These are phyloP conservation scores for Peziza echinospora DNA, from an alignment of 495 filamentous ascomycete genomes.

Conservation along the genomic window DNA sequence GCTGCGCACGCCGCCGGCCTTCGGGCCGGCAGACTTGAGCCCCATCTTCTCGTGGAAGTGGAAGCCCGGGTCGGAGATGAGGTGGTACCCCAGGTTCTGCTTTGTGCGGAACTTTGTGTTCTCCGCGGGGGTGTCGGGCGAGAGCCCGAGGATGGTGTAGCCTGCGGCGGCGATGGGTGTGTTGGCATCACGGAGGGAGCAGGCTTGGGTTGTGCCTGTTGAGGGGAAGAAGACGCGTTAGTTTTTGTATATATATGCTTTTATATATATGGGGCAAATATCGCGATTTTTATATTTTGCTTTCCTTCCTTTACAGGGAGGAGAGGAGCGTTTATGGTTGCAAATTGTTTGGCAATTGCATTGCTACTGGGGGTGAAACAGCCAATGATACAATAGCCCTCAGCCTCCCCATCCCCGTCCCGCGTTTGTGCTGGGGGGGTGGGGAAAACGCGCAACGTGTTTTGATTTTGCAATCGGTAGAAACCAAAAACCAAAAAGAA, in stretches of 20 bases:
- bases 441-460: too few species aligned
- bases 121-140: constrained; percentile 61
- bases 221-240: constrained; percentile 1
- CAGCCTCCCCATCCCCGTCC: too few species aligned
- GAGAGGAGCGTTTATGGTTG: too few species aligned
- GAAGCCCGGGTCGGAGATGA: constrained; percentile 59
- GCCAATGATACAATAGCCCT: too few species aligned
- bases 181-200: constrained; percentile 73
- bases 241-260: not conserved
- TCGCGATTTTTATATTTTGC: too few species aligned
- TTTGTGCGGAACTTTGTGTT: constrained; percentile 83
- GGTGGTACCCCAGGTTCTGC: constrained; percentile 66
- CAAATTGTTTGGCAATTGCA: too few species aligned
- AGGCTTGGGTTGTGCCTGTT: constrained; percentile 76
- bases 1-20: constrained; percentile 55
- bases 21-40: constrained; percentile 34
- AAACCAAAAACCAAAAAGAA: too few species aligned
- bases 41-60: constrained; percentile 56
- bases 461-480: too few species aligned
- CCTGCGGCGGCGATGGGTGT: constrained; percentile 55
- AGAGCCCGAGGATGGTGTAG: constrained; percentile 71
- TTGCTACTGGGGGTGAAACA: too few species aligned
- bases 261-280: too few species aligned
- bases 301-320: too few species aligned
- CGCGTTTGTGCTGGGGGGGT: too few species aligned